A percentile compares a stretch with the other conserved stretches of the same genome.
These are phyloP conservation scores for Starmera pachycereana DNA, from an alignment of 805 yeast species.

Conservation along the genomic window DNA sequence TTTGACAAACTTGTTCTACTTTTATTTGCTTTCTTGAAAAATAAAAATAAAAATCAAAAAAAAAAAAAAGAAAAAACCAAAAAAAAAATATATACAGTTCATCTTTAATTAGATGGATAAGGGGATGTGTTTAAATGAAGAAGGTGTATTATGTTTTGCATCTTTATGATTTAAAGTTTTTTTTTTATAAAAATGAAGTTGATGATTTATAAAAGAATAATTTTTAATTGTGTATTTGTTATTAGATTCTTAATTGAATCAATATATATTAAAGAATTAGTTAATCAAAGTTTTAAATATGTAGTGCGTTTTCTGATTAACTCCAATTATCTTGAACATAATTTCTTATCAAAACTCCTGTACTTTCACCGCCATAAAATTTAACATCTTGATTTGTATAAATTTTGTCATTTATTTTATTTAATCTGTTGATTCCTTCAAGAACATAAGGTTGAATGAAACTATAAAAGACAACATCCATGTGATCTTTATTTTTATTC, in stretches of 20 bases:
- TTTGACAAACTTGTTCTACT: background rate
- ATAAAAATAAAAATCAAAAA: too few relatives aligned
- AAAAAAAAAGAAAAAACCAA: too few relatives aligned
- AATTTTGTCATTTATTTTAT: slow-evolving; percentile 10
- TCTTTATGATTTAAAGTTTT: background rate
- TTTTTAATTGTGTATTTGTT: background rate
- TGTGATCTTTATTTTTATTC: slow-evolving; percentile 32
- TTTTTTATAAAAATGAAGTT: too few relatives aligned
- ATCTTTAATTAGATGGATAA: too few relatives aligned
- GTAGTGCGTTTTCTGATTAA: slow-evolving; percentile 1
- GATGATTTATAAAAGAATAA: too few relatives aligned
- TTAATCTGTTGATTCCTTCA: slow-evolving; percentile 16
- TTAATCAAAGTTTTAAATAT: background rate
- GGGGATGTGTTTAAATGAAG: background rate
- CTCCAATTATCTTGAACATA: slow-evolving; percentile 28
- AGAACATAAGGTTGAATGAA: slow-evolving; percentile 52
- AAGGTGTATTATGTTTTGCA: background rate
- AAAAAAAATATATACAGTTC: too few relatives aligned
- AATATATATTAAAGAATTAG: slow-evolving; percentile 4
- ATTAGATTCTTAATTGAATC: background rate
- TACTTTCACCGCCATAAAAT: slow-evolving; percentile 28
- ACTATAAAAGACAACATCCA: slow-evolving; percentile 56
- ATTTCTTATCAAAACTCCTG: slow-evolving; percentile 34
- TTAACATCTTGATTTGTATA: slow-evolving; percentile 28
- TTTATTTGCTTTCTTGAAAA: too few relatives aligned